Conservation (phyloP, 2,329 filamentous ascomycete genomes). For the Sphaerulina vaccinii region DNA sequence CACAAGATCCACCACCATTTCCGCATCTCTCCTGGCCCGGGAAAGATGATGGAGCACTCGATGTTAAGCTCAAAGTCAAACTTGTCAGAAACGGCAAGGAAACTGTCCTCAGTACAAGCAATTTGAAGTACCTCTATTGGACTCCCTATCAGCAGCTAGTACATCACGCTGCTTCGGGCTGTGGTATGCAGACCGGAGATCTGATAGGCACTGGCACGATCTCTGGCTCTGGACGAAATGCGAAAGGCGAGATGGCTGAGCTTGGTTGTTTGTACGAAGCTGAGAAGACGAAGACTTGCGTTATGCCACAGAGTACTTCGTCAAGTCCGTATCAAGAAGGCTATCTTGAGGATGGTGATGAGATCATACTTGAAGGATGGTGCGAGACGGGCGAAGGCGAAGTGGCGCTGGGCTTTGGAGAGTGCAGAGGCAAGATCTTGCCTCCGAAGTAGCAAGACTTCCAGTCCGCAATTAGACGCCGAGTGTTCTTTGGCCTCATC, state of each 20-base stretch:
- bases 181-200: conserved; percentile 44
- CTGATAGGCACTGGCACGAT: conserved; percentile 48
- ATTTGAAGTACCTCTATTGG: conserved; percentile 46
- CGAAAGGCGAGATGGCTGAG: conserved; percentile 35
- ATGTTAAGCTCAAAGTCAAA: conserved; percentile 35
- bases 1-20: conserved; percentile 32
- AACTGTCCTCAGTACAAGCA: conserved; percentile 28
- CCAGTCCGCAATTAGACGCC: too few relatives aligned
- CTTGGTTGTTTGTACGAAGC: conserved; percentile 47
- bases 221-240: conserved; percentile 38
- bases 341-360: too few relatives aligned
- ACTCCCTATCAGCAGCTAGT: conserved; percentile 48
- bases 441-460: too few relatives aligned
- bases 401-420: too few relatives aligned
- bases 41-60: conserved; percentile 28
- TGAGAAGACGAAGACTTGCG: too few relatives aligned
- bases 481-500: too few relatives aligned
- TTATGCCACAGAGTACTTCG: too few relatives aligned
- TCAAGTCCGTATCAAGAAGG: too few relatives aligned
- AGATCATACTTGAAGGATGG: too few relatives aligned
- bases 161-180: conserved; percentile 46
- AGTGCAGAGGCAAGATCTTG: too few relatives aligned
- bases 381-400: too few relatives aligned
- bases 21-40: conserved; percentile 32
- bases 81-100: conserved; percentile 30